Evolutionary conservation across 257 asterid genomes (phyloP).

Genomic region (Primulina huaijiensis): DNA sequence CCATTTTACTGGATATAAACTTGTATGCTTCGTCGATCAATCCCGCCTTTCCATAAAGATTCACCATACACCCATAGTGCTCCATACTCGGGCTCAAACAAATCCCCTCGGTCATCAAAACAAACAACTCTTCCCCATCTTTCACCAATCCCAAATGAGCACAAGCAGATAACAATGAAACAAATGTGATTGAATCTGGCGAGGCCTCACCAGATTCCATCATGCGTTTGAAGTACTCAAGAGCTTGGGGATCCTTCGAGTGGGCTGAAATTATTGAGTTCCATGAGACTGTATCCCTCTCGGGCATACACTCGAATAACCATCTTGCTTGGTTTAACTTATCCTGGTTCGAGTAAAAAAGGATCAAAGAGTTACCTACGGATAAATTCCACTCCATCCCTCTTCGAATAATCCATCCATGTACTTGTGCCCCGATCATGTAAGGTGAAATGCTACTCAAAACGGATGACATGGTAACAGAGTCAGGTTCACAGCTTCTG

Average conservation of each 20-base stretch:
- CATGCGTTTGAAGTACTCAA: slow-evolving; percentile 58
- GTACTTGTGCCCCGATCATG: slow-evolving; percentile 50
- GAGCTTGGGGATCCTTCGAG: slow-evolving; percentile 43
- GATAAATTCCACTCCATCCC: slow-evolving; percentile 55
- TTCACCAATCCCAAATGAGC: slow-evolving; percentile 57
- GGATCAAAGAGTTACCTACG: slow-evolving; percentile 52
- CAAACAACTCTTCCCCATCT: slow-evolving; percentile 59
- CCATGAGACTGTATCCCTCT: slow-evolving; percentile 71
- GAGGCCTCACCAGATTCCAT: slow-evolving; percentile 22
- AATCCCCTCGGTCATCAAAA: slow-evolving; percentile 48
- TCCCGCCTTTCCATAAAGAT: slow-evolving; percentile 73
- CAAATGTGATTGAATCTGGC: slow-evolving; percentile 68
- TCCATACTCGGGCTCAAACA: slow-evolving; percentile 55
- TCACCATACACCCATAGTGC: slow-evolving; percentile 81
- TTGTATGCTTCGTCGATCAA: slow-evolving; percentile 49
- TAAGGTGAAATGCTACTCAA: slow-evolving; percentile 33
- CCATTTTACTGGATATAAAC: slow-evolving; percentile 45
- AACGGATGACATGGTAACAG: slow-evolving; percentile 54
- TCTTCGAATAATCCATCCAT: slow-evolving; percentile 64
- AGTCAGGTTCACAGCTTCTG: slow-evolving; percentile 50
- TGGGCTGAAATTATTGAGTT: slow-evolving; percentile 82
- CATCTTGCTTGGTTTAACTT: slow-evolving; percentile 35
- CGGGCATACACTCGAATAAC: slow-evolving; percentile 57
- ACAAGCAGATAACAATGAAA: slow-evolving; percentile 58
- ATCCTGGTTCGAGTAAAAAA: slow-evolving; percentile 47